A percentile compares a stretch with the other conserved stretches of the same genome.
Evolutionary conservation across 2,329 filamentous ascomycete species (phyloP).

Genomic region (Verticillium isaacii): DNA sequence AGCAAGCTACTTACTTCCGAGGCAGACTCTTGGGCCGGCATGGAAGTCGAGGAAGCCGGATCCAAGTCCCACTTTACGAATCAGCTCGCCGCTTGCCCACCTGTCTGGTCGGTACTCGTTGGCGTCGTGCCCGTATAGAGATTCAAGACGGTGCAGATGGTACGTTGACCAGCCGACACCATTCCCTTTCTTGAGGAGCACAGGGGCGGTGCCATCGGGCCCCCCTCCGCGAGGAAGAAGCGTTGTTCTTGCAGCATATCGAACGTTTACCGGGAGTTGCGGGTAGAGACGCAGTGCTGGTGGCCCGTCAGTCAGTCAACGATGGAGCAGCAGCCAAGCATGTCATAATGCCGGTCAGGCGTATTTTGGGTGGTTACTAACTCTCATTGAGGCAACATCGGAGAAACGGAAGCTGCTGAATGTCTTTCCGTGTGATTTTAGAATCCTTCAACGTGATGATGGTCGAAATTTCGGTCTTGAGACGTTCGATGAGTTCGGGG

Average conservation of each 20-base stretch:
- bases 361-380: background rate
- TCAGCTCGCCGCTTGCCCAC: slow-evolving; percentile 26
- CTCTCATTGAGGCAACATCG: slow-evolving; percentile 1
- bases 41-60: slow-evolving; percentile 32
- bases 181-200: background rate
- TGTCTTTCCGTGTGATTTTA: background rate
- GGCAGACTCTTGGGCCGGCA: slow-evolving; percentile 28
- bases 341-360: too few relatives aligned
- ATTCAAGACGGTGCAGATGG: slow-evolving; percentile 20
- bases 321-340: too few relatives aligned
- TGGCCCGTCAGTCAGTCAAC: background rate
- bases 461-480: background rate
- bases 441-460: background rate
- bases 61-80: slow-evolving; percentile 5
- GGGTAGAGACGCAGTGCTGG: slow-evolving; percentile 16
- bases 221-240: slow-evolving; percentile 7
- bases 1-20: slow-evolving; percentile 24
- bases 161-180: background rate
- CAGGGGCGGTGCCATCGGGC: slow-evolving; percentile 3
- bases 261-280: slow-evolving; percentile 5
- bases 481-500: background rate
- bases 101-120: slow-evolving; percentile 29
- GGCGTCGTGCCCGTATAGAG: slow-evolving; percentile 30
- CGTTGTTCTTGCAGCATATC: slow-evolving; percentile 2
- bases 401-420: background rate